These are phyloP conservation scores for Avena atlantica DNA, from an alignment of 176 grass and related monocot genomes.

Conservation along the genomic window DNA sequence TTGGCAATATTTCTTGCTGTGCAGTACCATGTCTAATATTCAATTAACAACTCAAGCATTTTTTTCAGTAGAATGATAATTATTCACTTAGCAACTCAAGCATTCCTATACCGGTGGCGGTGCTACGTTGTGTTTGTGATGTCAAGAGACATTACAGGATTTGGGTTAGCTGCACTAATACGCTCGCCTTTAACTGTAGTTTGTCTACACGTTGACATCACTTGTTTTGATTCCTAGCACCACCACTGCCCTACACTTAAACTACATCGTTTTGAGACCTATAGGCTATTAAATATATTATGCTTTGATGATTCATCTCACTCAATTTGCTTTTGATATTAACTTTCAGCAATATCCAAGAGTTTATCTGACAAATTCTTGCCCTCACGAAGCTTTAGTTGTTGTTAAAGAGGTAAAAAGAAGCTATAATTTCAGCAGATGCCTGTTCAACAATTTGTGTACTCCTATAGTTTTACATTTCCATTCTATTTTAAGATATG, in stretches of 20 bases:
- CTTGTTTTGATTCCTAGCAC: not conserved
- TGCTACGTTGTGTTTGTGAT: not conserved
- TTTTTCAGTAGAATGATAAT: constrained; percentile 4
- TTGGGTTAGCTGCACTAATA: not conserved
- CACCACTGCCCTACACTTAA: not conserved
- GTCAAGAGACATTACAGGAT: not conserved
- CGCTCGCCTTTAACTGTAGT: not conserved
- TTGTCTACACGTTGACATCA: not conserved
- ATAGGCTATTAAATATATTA: constrained; percentile 18
- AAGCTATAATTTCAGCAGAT: constrained; percentile 33
- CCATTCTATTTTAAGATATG: constrained; percentile 21
- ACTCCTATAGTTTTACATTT: constrained; percentile 13
- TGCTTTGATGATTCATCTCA: constrained; percentile 36
- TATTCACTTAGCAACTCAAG: constrained; percentile 8
- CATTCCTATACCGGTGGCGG: not conserved
- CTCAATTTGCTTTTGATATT: not conserved
- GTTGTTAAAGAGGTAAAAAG: constrained; percentile 67
- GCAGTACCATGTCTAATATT: constrained; percentile 14
- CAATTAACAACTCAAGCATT: not conserved
- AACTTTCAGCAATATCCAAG: constrained; percentile 76
- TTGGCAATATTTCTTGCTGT: not conserved
- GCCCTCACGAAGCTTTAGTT: constrained; percentile 39
- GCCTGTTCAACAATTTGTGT: not conserved
- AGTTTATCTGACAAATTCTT: constrained; percentile 57
- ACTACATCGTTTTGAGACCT: not conserved